Conservation (phyloP, 345 rosid species). For the Trapa bicornis region DNA sequence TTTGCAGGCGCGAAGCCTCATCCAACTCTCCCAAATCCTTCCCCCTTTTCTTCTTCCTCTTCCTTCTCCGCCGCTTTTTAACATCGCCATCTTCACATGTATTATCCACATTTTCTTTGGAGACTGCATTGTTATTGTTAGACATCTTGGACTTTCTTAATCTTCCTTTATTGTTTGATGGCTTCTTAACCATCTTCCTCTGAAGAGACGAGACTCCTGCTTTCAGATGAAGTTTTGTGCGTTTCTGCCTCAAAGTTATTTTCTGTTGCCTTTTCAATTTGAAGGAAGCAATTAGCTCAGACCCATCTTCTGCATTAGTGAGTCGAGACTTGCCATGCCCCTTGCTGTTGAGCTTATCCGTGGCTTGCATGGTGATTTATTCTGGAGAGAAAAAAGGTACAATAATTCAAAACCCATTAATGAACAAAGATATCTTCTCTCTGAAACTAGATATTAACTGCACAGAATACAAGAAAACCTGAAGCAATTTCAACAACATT, state of each 20-base stretch:
- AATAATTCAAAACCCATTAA: conserved; percentile 4
- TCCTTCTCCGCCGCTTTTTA: conserved; percentile 34
- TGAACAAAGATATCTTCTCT: not conserved
- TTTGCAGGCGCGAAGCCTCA: conserved; percentile 73
- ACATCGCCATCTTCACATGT: conserved; percentile 18
- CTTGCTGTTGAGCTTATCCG: conserved; percentile 15
- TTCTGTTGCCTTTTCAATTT: not conserved
- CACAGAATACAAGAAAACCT: not conserved
- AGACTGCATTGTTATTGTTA: not conserved
- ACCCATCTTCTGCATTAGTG: conserved; percentile 7
- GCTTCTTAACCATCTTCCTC: conserved; percentile 1
- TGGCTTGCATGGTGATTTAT: conserved; percentile 27
- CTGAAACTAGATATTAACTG: not conserved
- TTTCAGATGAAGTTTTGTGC: conserved; percentile 3
- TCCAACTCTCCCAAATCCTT: conserved; percentile 42
- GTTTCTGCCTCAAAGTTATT: not conserved
- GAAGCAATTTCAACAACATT: not conserved
- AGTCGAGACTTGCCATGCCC: conserved; percentile 19
- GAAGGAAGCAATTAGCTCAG: conserved; percentile 8
- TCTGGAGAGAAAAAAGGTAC: conserved; percentile 9
- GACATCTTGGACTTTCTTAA: conserved; percentile 2
- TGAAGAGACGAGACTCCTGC: conserved; percentile 5
- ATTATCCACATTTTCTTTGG: conserved; percentile 11
- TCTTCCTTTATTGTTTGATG: conserved; percentile 1
- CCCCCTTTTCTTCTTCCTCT: conserved; percentile 37